Percentiles rank a stretch among this genome's conserved stretches.
Evolutionary conservation across 257 asterid genomes (phyloP).

Genomic region (Scutellaria galericulata): DNA sequence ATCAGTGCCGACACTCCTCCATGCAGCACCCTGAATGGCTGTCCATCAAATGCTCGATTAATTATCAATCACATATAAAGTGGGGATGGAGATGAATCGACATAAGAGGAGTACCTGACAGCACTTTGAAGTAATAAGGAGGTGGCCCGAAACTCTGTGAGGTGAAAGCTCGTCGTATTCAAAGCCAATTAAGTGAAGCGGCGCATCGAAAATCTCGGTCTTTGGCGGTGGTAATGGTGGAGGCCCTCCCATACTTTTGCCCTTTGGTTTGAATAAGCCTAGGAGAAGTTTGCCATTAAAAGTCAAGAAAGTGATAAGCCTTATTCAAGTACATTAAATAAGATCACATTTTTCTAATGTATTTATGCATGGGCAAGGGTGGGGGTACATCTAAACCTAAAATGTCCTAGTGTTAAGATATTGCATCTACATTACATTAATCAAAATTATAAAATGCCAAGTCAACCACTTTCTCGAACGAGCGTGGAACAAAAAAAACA

Average conservation of each 20-base stretch:
- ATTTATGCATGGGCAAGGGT: background rate
- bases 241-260: background rate
- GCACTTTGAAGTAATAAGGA: constrained; percentile 61
- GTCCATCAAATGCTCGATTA: constrained; percentile 7
- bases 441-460: too few relatives aligned
- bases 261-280: too few relatives aligned
- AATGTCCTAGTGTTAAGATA: too few relatives aligned
- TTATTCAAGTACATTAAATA: background rate
- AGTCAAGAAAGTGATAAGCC: background rate
- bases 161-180: constrained; percentile 74
- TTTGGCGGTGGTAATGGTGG: constrained; percentile 14
- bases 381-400: too few relatives aligned
- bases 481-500: too few relatives aligned
- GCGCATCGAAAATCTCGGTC: constrained; percentile 59
- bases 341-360: background rate
- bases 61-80: too few relatives aligned
- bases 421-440: too few relatives aligned
- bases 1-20: constrained; percentile 70
- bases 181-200: constrained; percentile 73
- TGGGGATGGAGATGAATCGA: background rate
- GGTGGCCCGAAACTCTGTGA: constrained; percentile 66
- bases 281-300: background rate
- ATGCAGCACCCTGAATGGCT: constrained; percentile 63
- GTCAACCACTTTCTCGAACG: too few relatives aligned
- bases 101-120: constrained; percentile 56